Conservation (phyloP, 768 basidiomycete genomes). For the Amanita subjunquillea region DNA sequence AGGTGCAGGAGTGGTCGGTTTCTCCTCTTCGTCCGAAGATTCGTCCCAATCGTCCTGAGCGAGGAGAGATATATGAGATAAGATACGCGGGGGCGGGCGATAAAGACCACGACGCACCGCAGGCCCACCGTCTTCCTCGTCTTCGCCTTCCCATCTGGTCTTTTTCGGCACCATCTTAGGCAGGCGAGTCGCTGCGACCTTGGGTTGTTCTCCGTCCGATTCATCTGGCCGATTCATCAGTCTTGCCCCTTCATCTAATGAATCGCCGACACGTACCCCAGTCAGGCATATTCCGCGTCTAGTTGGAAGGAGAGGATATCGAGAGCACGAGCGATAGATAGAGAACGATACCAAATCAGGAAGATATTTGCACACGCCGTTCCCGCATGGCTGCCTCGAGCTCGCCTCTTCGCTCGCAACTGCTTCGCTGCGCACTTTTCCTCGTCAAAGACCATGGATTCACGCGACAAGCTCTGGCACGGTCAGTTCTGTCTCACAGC, state of each 20-base stretch:
- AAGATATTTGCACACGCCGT: no score
- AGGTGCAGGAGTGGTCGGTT: conserved; percentile 28
- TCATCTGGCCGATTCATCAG: conserved; percentile 16
- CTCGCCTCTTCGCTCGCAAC: conserved; percentile 17
- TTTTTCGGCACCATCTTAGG: conserved; percentile 23
- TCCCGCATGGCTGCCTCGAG: neutral
- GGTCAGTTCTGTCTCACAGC: conserved; percentile 43
- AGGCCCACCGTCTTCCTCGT: conserved; percentile 72
- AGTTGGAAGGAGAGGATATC: neutral
- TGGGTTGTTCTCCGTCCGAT: conserved; percentile 26
- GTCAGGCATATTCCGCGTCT: conserved; percentile 23
- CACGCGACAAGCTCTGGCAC: conserved; percentile 58
- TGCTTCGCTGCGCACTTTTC: conserved; percentile 55
- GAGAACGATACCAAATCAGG: neutral
- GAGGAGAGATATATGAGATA: neutral
- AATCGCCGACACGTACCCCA: conserved; percentile 21
- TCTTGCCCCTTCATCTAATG: neutral
- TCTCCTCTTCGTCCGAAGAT: conserved; percentile 53
- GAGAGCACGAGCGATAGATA: neutral
- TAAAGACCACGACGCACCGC: conserved; percentile 42
- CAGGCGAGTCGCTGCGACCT: conserved; percentile 13
- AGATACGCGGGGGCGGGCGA: neutral
- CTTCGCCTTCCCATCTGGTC: conserved; percentile 85
- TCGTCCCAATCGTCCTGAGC: conserved; percentile 17
- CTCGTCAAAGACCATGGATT: conserved; percentile 63